phyloP scores from a whole-genome alignment of 2,329 filamentous ascomycete genomes.

The Pseudogymnoascus sp. region DNA sequence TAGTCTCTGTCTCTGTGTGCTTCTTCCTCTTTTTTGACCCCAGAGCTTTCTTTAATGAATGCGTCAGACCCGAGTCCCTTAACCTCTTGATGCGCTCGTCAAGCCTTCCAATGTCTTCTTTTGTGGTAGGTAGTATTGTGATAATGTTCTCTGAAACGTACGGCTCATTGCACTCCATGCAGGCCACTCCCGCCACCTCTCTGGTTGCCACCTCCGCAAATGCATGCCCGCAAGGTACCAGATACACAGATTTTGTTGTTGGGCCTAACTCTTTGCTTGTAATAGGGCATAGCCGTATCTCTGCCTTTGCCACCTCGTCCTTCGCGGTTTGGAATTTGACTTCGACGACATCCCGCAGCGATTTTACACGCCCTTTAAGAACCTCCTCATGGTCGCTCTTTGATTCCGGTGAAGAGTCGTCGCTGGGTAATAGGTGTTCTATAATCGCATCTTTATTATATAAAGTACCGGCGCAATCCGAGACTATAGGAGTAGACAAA shows the following conservation, averaged over 20 bases:
- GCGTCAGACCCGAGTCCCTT: constrained; percentile 65
- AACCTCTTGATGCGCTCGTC: constrained; percentile 62
- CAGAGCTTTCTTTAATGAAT: constrained; percentile 77
- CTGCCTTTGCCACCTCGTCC: constrained; percentile 36
- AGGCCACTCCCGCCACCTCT: constrained; percentile 62
- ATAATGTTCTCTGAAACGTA: constrained; percentile 74
- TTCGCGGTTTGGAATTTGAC: constrained; percentile 61
- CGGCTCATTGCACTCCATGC: constrained; percentile 66
- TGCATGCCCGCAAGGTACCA: constrained; percentile 92
- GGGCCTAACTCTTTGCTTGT: constrained; percentile 82
- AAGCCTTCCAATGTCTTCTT: constrained; percentile 64
- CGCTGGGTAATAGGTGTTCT: constrained; percentile 54
- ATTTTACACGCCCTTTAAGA: constrained; percentile 61
- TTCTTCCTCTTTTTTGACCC: constrained; percentile 70
- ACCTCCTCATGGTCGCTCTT: constrained; percentile 54
- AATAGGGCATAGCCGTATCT: constrained; percentile 76
- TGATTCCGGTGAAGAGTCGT: constrained; percentile 41
- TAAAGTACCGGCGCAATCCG: constrained; percentile 74
- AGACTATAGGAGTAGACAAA: constrained; percentile 64
- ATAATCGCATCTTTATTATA: constrained; percentile 95
- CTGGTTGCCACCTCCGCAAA: constrained; percentile 83
- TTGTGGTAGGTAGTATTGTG: constrained; percentile 67
- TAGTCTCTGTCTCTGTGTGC: constrained; percentile 42
- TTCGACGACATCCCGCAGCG: constrained; percentile 79
- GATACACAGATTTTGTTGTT: constrained; percentile 71